These are phyloP conservation scores for Begonia masoniana DNA, from an alignment of 306 rosid species.

Conservation along the genomic window DNA sequence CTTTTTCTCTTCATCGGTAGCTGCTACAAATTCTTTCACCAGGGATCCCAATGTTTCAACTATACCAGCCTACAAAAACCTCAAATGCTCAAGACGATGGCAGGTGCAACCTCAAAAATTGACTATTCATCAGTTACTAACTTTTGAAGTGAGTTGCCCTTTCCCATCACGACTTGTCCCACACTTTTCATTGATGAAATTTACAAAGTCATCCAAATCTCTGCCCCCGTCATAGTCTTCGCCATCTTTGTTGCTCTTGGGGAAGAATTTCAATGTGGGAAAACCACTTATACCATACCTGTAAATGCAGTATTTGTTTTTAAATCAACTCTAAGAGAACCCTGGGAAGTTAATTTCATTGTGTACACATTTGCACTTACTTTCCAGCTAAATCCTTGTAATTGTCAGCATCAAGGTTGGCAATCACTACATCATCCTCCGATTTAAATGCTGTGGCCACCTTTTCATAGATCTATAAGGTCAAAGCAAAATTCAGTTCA, in stretches of 20 bases:
- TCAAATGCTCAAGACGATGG: constrained; percentile 2
- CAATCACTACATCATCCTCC: constrained; percentile 55
- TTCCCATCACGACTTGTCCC: constrained; percentile 60
- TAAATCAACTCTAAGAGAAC: neutral
- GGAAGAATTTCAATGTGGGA: constrained; percentile 69
- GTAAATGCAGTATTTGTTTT: constrained; percentile 12
- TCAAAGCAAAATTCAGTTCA: too few relatives aligned
- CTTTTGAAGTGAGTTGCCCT: constrained; percentile 55
- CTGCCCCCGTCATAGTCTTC: constrained; percentile 59
- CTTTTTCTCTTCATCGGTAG: constrained; percentile 41
- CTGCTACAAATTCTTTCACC: constrained; percentile 55
- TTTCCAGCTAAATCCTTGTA: constrained; percentile 59
- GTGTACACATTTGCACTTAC: constrained; percentile 27
- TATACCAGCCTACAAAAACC: constrained; percentile 53
- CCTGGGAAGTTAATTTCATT: too few relatives aligned
- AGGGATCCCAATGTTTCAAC: constrained; percentile 28
- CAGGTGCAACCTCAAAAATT: neutral
- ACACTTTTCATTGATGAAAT: constrained; percentile 54
- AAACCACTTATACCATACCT: constrained; percentile 61
- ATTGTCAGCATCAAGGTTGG: constrained; percentile 52
- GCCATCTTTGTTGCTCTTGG: constrained; percentile 53
- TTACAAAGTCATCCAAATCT: constrained; percentile 49
- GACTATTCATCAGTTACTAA: constrained; percentile 16
- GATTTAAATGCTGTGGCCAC: constrained; percentile 55
- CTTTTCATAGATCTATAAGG: constrained; percentile 53